Base-by-base conservation (phyloP, 768 basidiomycete genomes). In the Lyophyllum decastes region DNA sequence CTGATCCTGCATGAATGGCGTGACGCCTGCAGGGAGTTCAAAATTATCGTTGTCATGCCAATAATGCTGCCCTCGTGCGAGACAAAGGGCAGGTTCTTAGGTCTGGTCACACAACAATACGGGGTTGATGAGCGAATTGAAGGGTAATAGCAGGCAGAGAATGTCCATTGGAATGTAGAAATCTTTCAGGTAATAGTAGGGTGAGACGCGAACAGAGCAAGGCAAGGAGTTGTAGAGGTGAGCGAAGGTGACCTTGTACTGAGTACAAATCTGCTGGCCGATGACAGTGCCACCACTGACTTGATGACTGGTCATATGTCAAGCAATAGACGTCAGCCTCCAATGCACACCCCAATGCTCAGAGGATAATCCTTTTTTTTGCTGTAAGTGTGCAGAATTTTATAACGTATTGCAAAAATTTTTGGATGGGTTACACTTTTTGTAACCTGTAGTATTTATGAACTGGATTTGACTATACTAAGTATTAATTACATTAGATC, bases 141-240 rank as follows among this genome's bases (percentile, higher is more conserved):
- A 99, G 76, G 98, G 98, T 78, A 98, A 99, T 12, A 96, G 96
- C 19, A 99, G 82, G 76, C 98, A 95, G n/a, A 97, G 97, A 68
- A 98, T 95, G 60, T 99, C 97, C 33, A 95, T 98, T 58, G 95
- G 93, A 72, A 99, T 98, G 75, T 98, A 99, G 52, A 99, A 95
- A 70, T 93, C 98, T 80, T 98, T 98, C 24, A 95, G 92, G 25
- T 80, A 80, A 69, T 99, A 97, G 72, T 98, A 98, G 11, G 89
- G 85, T n/a, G 92, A 90, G 53, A 99, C 89, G 53, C 84, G 90
- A 54, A 99, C 95, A 24, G 94, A 93, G 30, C 96, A 92, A 46
- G 97, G 97, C 9, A 97, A 82, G 35, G 97, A 97, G 75, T 99
- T 99, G 77, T 99, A 99, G 1, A 99, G 82, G 68, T 99, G 96